Conservation (phyloP, 257 asterid genomes). For the Henckelia pumila region DNA sequence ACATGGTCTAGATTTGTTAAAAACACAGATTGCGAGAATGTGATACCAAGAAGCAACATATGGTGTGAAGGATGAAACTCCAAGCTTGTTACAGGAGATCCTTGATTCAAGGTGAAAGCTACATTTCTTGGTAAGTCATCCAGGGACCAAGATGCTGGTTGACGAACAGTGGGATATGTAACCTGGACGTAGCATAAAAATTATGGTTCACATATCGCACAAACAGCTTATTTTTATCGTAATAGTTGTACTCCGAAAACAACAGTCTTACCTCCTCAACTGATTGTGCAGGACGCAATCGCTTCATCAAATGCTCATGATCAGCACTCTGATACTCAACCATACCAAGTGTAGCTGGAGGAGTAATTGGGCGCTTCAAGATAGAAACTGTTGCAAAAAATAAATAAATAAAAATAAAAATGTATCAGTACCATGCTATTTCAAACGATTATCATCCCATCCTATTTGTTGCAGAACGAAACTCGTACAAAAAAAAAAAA, state of each 20-base stretch:
- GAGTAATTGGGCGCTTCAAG: slow-evolving; percentile 92
- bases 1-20: slow-evolving; percentile 9
- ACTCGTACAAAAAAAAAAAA: neutral
- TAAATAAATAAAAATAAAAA: neutral
- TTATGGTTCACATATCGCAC: slow-evolving; percentile 19
- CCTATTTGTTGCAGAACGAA: neutral
- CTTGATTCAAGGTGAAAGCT: slow-evolving; percentile 87
- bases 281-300: slow-evolving; percentile 85
- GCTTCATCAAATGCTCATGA: slow-evolving; percentile 93
- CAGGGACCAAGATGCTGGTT: slow-evolving; percentile 73
- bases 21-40: slow-evolving; percentile 17
- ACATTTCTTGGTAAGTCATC: slow-evolving; percentile 95
- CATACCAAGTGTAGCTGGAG: slow-evolving; percentile 92
- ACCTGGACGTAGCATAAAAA: slow-evolving; percentile 50
- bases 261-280: slow-evolving; percentile 80
- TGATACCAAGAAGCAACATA: slow-evolving; percentile 77
- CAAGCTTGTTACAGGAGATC: slow-evolving; percentile 79
- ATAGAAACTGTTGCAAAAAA: slow-evolving; percentile 53
- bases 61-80: slow-evolving; percentile 93
- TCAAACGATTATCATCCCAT: neutral
- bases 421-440: slow-evolving; percentile 18
- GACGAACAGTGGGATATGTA: slow-evolving; percentile 85
- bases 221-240: slow-evolving; percentile 1
- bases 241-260: slow-evolving; percentile 15
- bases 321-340: slow-evolving; percentile 83